Conservation (phyloP, 129 eudicot genomes). For the Saposhnikovia divaricata region DNA sequence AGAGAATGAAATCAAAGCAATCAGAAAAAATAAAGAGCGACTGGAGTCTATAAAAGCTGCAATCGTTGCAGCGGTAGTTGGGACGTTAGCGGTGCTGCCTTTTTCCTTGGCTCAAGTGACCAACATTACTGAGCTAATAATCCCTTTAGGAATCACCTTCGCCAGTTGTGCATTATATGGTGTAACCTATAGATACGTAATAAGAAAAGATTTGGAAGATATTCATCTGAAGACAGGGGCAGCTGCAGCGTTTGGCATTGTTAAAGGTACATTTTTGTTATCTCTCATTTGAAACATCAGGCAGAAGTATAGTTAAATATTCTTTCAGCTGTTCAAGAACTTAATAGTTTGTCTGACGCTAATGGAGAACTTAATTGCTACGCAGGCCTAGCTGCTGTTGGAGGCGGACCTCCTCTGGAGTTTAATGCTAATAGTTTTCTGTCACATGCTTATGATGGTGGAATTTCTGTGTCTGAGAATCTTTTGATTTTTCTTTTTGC, state of each 20-base stretch:
- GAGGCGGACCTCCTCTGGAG: slow-evolving; percentile 49
- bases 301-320: background rate
- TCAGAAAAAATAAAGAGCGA: slow-evolving; percentile 48
- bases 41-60: slow-evolving; percentile 87
- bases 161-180: slow-evolving; percentile 80
- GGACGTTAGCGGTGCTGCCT: slow-evolving; percentile 68
- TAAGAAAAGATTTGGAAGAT: slow-evolving; percentile 79
- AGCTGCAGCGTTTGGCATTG: slow-evolving; percentile 84
- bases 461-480: slow-evolving; percentile 58
- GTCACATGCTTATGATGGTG: slow-evolving; percentile 64
- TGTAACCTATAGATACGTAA: slow-evolving; percentile 70
- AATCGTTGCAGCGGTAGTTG: slow-evolving; percentile 53
- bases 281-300: background rate
- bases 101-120: slow-evolving; percentile 37
- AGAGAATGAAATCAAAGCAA: slow-evolving; percentile 26
- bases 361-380: background rate
- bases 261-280: slow-evolving; percentile 51
- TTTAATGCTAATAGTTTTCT: slow-evolving; percentile 42
- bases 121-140: slow-evolving; percentile 31
- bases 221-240: slow-evolving; percentile 74
- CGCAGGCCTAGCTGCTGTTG: slow-evolving; percentile 80
- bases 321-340: background rate
- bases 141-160: slow-evolving; percentile 52
- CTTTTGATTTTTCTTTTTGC: slow-evolving; percentile 67
- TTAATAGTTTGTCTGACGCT: background rate